Percentiles rank a stretch among this genome's conserved stretches.
These are phyloP conservation scores for Starmera caribaea DNA, from an alignment of 805 yeast genomes.

Conservation along the genomic window DNA sequence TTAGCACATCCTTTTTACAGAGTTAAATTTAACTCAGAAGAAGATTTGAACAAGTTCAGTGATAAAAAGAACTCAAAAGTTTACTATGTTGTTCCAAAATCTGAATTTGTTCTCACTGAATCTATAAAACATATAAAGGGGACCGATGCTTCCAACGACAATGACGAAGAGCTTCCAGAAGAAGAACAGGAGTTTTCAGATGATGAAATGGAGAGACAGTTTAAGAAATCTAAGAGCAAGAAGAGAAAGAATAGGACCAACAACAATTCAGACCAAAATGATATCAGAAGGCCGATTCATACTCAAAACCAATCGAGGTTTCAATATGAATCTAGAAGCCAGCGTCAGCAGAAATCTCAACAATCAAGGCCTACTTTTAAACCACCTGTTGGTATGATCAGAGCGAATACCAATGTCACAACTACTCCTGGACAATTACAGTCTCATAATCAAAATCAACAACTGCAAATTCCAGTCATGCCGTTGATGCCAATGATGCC, in stretches of 20 bases:
- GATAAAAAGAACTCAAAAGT: slow-evolving; percentile 46
- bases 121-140: slow-evolving; percentile 66
- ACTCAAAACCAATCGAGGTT: slow-evolving; percentile 1
- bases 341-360: slow-evolving; percentile 3
- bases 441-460: slow-evolving; percentile 13
- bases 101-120: slow-evolving; percentile 72
- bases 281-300: neutral
- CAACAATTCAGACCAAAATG: slow-evolving; percentile 7
- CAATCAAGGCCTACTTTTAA: slow-evolving; percentile 11
- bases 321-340: slow-evolving; percentile 13
- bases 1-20: slow-evolving; percentile 75
- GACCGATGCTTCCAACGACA: slow-evolving; percentile 89
- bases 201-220: slow-evolving; percentile 78
- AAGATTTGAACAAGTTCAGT: slow-evolving; percentile 36
- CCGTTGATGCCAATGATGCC: slow-evolving; percentile 8
- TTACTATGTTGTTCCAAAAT: slow-evolving; percentile 70
- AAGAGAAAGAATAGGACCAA: slow-evolving; percentile 20
- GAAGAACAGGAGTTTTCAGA: slow-evolving; percentile 94
- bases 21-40: slow-evolving; percentile 50
- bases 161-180: slow-evolving; percentile 89
- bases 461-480: slow-evolving; percentile 12
- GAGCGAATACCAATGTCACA: slow-evolving; percentile 2
- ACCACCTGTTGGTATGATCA: slow-evolving; percentile 13
- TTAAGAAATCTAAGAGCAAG: slow-evolving; percentile 47
- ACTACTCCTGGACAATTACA: neutral